Percentiles rank a stretch among this genome's conserved stretches.
Conservation (phyloP, 768 basidiomycete genomes). For the Suillus hirtellus region DNA sequence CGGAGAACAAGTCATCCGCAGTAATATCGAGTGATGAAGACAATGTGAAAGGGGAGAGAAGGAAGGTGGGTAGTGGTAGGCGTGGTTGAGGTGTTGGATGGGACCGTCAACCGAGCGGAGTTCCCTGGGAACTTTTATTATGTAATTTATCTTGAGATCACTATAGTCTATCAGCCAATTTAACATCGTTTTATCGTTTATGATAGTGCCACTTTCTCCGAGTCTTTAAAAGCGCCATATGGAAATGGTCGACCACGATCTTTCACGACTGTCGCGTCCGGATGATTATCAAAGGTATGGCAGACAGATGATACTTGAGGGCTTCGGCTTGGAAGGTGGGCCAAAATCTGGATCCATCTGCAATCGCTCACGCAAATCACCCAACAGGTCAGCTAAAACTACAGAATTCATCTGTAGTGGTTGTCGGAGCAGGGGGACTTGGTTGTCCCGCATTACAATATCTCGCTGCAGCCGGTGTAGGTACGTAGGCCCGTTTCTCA, state of each 20-base stretch:
- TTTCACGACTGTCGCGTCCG: constrained; percentile 38
- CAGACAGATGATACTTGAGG: constrained; percentile 92
- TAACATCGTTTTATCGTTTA: too few relatives aligned
- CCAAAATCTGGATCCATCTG: background rate
- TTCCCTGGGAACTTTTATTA: too few relatives aligned
- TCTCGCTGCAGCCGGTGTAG: constrained; percentile 88
- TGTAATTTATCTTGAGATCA: too few relatives aligned
- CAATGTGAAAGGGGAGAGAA: too few relatives aligned
- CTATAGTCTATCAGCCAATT: too few relatives aligned
- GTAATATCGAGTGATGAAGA: too few relatives aligned
- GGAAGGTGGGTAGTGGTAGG: too few relatives aligned
- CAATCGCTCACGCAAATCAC: constrained; percentile 5
- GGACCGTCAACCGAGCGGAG: too few relatives aligned
- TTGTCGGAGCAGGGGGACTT: constrained; percentile 93
- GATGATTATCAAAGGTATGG: constrained; percentile 90
- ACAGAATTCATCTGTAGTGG: constrained; percentile 70
- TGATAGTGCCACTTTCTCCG: too few relatives aligned
- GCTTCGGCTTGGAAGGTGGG: constrained; percentile 82
- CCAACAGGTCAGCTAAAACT: constrained; percentile 80
- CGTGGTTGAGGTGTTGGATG: too few relatives aligned
- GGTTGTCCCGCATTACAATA: constrained; percentile 97
- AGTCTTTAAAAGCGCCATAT: background rate
- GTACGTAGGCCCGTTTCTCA: constrained; percentile 43
- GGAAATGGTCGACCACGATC: background rate
- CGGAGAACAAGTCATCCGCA: too few relatives aligned